Percentiles rank a stretch among this genome's conserved stretches.
Conservation (phyloP, 768 basidiomycete species). For the Mycena alexandri region DNA sequence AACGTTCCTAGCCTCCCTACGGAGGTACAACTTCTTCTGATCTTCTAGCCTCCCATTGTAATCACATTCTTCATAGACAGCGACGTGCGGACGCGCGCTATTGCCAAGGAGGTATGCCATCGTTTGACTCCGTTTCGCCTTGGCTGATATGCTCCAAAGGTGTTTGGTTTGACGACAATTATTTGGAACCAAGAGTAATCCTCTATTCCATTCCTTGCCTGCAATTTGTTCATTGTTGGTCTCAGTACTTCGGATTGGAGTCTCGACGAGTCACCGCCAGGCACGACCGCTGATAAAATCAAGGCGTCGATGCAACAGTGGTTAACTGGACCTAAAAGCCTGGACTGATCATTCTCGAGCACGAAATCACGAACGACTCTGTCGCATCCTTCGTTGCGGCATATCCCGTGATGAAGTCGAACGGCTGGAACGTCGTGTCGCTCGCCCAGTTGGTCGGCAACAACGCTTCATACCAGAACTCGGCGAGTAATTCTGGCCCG, state of each 20-base stretch:
- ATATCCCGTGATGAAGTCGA: conserved; percentile 71
- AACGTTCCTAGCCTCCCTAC: conserved; percentile 53
- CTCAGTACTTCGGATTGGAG: conserved; percentile 84
- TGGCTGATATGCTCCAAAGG: conserved; percentile 49
- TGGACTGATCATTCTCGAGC: conserved; percentile 87
- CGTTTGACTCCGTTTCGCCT: background rate
- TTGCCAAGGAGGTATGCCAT: conserved; percentile 77
- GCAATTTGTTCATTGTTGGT: background rate
- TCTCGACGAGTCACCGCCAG: conserved; percentile 54
- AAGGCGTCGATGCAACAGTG: conserved; percentile 64
- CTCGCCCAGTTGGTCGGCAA: conserved; percentile 59
- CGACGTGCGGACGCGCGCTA: conserved; percentile 85
- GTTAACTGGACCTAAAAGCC: conserved; percentile 74
- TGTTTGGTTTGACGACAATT: conserved; percentile 83
- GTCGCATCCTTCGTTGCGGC: conserved; percentile 76
- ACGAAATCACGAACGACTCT: conserved; percentile 75
- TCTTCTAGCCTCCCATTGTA: background rate
- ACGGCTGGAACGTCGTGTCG: conserved; percentile 79
- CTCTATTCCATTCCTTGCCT: conserved; percentile 39
- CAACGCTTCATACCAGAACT: conserved; percentile 63
- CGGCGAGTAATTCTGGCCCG: conserved; percentile 41
- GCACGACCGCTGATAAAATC: conserved; percentile 64
- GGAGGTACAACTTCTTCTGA: background rate
- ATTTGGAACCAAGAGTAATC: conserved; percentile 91
- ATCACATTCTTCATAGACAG: conserved; percentile 51